phyloP scores from a whole-genome alignment of 2,329 filamentous ascomycete genomes.

The Neopestalotiopsis clavispora region DNA sequence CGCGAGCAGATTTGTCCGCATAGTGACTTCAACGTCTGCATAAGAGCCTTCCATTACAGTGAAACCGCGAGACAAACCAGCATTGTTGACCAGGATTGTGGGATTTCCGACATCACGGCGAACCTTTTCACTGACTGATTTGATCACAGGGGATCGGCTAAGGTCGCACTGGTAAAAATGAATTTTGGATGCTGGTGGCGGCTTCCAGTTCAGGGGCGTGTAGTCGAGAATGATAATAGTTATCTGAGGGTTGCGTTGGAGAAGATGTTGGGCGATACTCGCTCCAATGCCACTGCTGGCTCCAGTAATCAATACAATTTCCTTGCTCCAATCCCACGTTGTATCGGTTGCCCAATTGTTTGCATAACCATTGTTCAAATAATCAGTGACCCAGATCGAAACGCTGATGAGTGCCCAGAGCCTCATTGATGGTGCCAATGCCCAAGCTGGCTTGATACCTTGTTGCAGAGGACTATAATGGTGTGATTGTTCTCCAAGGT shows the following conservation, averaged over 20 bases:
- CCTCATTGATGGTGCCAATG: neutral
- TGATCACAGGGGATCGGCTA: neutral
- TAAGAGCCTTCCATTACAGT: neutral
- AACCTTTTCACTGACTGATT: neutral
- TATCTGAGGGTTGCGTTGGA: neutral
- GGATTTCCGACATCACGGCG: neutral
- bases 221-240: neutral
- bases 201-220: neutral
- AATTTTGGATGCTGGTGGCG: neutral
- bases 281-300: neutral
- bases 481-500: neutral
- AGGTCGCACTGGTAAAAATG: neutral
- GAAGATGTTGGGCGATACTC: neutral
- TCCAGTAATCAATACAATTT: neutral
- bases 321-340: neutral
- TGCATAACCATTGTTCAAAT: conserved; percentile 5
- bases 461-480: neutral
- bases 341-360: neutral
- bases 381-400: neutral
- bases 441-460: neutral
- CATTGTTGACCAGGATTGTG: neutral
- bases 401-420: neutral
- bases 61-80: neutral
- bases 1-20: neutral
- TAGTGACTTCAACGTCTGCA: neutral